A percentile compares a stretch with the other conserved stretches of the same genome.
Conservation (phyloP, 257 asterid genomes). For the Buddleja alternifolia region DNA sequence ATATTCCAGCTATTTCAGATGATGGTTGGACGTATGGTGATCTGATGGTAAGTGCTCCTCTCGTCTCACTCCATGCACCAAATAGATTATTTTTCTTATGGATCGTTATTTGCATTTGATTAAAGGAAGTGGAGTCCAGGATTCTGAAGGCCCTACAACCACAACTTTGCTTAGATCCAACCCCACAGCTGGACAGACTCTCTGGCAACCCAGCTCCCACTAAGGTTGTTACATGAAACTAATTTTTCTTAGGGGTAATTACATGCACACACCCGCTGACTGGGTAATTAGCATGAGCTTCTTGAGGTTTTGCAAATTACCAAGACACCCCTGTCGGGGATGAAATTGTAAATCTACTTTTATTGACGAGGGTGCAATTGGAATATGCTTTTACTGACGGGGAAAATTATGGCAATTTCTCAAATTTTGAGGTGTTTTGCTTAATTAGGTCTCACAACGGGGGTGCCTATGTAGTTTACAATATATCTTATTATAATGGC, state of each 20-base stretch:
- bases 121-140: slow-evolving; percentile 96
- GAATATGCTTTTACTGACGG: too few relatives aligned
- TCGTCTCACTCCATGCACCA: slow-evolving; percentile 23
- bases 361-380: too few relatives aligned
- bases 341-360: too few relatives aligned
- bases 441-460: too few relatives aligned
- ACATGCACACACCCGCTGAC: too few relatives aligned
- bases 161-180: slow-evolving; percentile 79
- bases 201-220: slow-evolving; percentile 47
- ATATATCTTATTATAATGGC: neutral
- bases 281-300: too few relatives aligned
- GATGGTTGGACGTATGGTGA: slow-evolving; percentile 96
- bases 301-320: too few relatives aligned
- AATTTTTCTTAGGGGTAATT: neutral
- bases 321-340: too few relatives aligned
- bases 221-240: slow-evolving; percentile 53
- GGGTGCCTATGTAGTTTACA: too few relatives aligned
- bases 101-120: slow-evolving; percentile 34
- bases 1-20: slow-evolving; percentile 81
- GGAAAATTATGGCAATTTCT: too few relatives aligned
- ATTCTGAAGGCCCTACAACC: slow-evolving; percentile 93
- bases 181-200: slow-evolving; percentile 72
- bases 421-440: too few relatives aligned
- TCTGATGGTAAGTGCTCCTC: slow-evolving; percentile 75
- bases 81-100: slow-evolving; percentile 29